Conservation (phyloP, 306 rosid genomes). For the Lathyrus aphaca region DNA sequence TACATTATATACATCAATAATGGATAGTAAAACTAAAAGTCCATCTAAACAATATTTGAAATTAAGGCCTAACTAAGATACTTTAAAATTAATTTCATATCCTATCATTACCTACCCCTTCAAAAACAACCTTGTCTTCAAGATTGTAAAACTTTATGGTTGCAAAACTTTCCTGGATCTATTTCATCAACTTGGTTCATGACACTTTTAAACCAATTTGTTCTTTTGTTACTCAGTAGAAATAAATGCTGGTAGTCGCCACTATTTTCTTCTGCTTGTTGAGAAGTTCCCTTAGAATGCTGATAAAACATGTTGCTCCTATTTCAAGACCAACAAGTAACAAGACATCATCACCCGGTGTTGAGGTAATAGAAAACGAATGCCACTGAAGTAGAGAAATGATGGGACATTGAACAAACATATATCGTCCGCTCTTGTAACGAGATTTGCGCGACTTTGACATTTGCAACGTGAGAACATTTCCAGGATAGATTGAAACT, state of each 20-base stretch:
- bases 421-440: constrained; percentile 96
- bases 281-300: constrained; percentile 91
- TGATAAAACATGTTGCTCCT: constrained; percentile 98
- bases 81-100: no score
- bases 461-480: constrained; percentile 95
- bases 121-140: no score
- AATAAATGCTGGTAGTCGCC: constrained; percentile 91
- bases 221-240: constrained; percentile 98
- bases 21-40: no score
- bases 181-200: constrained; percentile 95
- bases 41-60: no score
- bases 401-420: constrained; percentile 97
- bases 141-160: no score
- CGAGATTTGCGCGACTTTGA: constrained; percentile 88
- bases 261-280: constrained; percentile 72
- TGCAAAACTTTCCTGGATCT: no score
- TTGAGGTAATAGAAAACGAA: constrained; percentile 97
- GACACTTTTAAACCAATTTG: constrained; percentile 99
- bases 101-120: no score
- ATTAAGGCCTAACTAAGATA: no score
- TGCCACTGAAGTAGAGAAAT: constrained; percentile 99
- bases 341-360: constrained; percentile 96
- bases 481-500: constrained; percentile 98
- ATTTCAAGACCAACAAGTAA: constrained; percentile 96
- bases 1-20: no score